phyloP scores from a whole-genome alignment of 179 eudicot genomes.

The Amaranthus tricolor region DNA sequence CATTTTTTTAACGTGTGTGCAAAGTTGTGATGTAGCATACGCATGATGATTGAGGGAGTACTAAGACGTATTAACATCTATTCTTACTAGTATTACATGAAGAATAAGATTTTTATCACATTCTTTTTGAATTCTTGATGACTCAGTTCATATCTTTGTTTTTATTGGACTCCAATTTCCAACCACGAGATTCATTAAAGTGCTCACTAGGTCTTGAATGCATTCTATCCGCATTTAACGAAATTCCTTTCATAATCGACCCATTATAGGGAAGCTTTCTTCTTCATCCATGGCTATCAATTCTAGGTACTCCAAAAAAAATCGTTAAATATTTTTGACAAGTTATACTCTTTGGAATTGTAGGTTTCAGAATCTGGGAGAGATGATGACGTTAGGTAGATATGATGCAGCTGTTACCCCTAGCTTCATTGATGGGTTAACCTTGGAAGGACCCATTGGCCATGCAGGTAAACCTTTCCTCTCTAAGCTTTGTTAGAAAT shows the following conservation, averaged over 20 bases:
- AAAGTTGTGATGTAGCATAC: too few species aligned
- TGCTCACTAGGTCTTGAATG: not conserved
- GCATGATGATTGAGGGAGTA: too few species aligned
- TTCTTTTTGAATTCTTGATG: not conserved
- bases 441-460: slow-evolving; percentile 88
- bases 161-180: not conserved
- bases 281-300: not conserved
- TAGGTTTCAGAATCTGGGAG: slow-evolving; percentile 94
- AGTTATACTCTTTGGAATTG: slow-evolving; percentile 1
- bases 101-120: too few species aligned
- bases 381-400: slow-evolving; percentile 96
- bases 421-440: slow-evolving; percentile 79
- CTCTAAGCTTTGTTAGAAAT: not conserved
- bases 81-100: too few species aligned
- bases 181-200: not conserved
- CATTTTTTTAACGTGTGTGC: too few species aligned
- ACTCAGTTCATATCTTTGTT: not conserved
- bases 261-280: not conserved
- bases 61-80: too few species aligned
- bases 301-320: not conserved
- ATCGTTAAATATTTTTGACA: not conserved
- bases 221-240: not conserved
- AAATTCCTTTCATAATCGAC: not conserved
- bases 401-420: slow-evolving; percentile 86
- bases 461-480: slow-evolving; percentile 61